A percentile compares a stretch with the other conserved stretches of the same genome.
Conservation (phyloP, 768 basidiomycete species). For the Lactarius hengduanensis region DNA sequence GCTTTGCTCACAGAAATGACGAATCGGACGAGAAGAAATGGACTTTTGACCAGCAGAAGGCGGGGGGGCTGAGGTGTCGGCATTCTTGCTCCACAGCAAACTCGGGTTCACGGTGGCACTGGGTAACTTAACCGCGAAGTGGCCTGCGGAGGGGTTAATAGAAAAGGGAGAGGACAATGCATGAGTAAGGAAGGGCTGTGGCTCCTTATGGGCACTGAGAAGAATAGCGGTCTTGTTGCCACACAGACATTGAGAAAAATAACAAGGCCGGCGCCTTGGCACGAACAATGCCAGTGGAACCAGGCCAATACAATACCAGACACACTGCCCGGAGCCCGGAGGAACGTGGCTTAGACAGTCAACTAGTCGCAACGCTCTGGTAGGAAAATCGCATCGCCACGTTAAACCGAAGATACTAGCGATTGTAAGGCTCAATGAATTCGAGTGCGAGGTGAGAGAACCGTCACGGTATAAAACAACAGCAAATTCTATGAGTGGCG, state of each 20-base stretch:
- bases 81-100: constrained; percentile 9
- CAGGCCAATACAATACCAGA: background rate
- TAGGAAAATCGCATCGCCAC: too few relatives aligned
- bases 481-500: too few relatives aligned
- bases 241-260: background rate
- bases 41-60: constrained; percentile 41
- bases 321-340: background rate
- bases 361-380: too few relatives aligned
- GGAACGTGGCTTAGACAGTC: too few relatives aligned
- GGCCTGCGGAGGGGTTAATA: background rate
- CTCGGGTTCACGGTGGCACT: background rate
- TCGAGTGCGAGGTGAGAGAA: too few relatives aligned
- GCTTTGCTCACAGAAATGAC: constrained; percentile 51
- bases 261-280: background rate
- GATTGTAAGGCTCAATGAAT: too few relatives aligned
- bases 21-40: constrained; percentile 56
- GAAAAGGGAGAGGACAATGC: background rate
- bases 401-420: too few relatives aligned
- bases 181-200: background rate
- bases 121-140: background rate
- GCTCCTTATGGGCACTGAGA: constrained; percentile 12
- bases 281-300: constrained; percentile 11
- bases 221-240: background rate
- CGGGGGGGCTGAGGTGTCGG: constrained; percentile 1
- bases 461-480: too few relatives aligned